Evolutionary conservation across 129 eudicot species (phyloP), one percentile per base, ranked within the genome.

Genomic region (Ambrosia trifida): DNA sequence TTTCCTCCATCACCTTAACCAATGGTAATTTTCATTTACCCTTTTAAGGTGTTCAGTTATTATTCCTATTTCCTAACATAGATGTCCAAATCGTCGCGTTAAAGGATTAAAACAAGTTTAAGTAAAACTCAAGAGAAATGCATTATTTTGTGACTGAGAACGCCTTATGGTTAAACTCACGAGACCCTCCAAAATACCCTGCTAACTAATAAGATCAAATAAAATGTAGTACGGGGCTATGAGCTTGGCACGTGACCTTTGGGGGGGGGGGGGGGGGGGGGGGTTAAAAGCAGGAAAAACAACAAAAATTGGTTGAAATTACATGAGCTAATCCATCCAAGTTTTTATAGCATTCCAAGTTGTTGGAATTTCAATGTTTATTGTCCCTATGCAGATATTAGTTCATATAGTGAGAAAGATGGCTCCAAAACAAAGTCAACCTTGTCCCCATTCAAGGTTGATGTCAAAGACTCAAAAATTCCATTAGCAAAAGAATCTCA

Each of bases 1-100:
- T 84, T 76, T 57, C 84, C 59, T 72, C 78, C 72, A 17, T 40
- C 13, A 64, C 73, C 56, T 16, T 62, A 28, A 61, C 41, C 46
- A 68, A 58, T 64, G 85, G 87, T 86, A 80, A 43, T 13, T 43
- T 43, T 31, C 53, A 20, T 0, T 69, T 69, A 62, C 17, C 12
- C 36, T 35, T 50, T 1, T 53, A 12, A 4, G 40, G 54, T 30
- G 71, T 31, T 33, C 11, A 5, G 0, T 66, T 12, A 44, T 5
- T 17, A 5, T 19, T 24, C 50, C 5, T 44, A 20, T 2, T 19
- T 24, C 50, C 5, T 44, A 20, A 65, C 35, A 41, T 12, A 3
- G 31, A 40, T 0, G 40, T 45, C 16, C 5, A 13, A 24, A 46
- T 30, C 45, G 24, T 20, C 38, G 1, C 6, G 35, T 64, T 18